Evolutionary conservation across 305 asterid genomes (phyloP).

Genomic region (Salvia sclarea): DNA sequence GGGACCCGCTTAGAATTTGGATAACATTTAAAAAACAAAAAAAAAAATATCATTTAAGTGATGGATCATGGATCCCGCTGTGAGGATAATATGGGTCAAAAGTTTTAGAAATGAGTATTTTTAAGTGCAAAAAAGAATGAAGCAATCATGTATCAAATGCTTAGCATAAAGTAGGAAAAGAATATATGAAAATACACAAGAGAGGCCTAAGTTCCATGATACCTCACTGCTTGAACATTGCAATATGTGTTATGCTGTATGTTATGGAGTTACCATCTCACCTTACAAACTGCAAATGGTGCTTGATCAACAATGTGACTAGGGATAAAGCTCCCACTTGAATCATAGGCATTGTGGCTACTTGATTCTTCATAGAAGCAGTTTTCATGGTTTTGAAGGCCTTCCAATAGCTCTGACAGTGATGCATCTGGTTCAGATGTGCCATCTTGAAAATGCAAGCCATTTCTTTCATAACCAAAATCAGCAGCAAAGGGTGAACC

Average conservation of each 20-base stretch:
- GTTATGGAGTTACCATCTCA: constrained; percentile 18
- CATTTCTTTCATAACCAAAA: constrained; percentile 59
- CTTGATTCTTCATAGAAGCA: constrained; percentile 39
- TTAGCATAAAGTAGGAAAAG: background rate
- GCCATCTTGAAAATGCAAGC: constrained; percentile 64
- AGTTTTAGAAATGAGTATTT: background rate
- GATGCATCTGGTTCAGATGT: constrained; percentile 71
- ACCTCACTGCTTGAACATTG: constrained; percentile 34
- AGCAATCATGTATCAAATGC: background rate
- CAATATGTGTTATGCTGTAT: background rate
- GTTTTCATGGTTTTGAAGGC: constrained; percentile 46
- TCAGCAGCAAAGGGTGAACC: constrained; percentile 71
- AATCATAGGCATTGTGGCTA: constrained; percentile 23
- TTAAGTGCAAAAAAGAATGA: background rate
- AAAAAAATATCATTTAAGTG: background rate
- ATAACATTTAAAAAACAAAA: background rate
- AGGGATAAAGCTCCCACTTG: constrained; percentile 29
- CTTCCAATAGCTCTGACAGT: constrained; percentile 54
- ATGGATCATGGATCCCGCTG: background rate
- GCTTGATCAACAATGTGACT: constrained; percentile 29
- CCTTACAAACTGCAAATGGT: constrained; percentile 27
- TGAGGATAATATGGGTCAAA: background rate
- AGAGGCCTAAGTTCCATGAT: background rate
- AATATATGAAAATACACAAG: background rate
- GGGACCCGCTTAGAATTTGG: background rate